These are phyloP conservation scores for Periconia sp. DNA, from an alignment of 2,329 filamentous ascomycete genomes.

Conservation along the genomic window DNA sequence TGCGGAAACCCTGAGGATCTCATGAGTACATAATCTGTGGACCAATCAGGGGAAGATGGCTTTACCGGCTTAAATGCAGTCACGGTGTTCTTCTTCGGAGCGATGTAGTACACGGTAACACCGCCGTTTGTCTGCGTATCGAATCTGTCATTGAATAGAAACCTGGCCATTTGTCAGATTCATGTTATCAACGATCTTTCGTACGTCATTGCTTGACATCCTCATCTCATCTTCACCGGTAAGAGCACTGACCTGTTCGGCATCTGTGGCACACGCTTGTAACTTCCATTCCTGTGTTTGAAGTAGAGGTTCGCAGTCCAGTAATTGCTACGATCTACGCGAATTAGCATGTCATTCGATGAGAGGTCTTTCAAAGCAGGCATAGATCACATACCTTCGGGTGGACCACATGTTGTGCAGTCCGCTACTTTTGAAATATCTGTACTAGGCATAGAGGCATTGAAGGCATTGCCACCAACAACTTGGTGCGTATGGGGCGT, in stretches of 20 bases:
- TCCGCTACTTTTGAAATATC: conserved; percentile 18
- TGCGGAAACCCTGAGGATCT: conserved; percentile 19
- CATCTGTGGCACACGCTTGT: conserved; percentile 31
- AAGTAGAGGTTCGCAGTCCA: conserved; percentile 28
- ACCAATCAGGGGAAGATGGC: neutral
- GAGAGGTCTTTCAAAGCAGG: too few species aligned
- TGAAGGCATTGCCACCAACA: conserved; percentile 25
- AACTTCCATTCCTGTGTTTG: conserved; percentile 21
- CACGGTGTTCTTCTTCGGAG: conserved; percentile 46
- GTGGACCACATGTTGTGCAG: conserved; percentile 19
- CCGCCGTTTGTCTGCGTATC: conserved; percentile 44
- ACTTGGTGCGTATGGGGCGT: conserved; percentile 16
- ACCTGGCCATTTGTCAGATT: neutral
- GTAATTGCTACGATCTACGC: too few species aligned
- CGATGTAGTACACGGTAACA: conserved; percentile 56
- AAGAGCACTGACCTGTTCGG: conserved; percentile 28
- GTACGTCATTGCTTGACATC: too few species aligned
- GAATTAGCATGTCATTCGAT: too few species aligned
- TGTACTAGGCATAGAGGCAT: conserved; percentile 15
- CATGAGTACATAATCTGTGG: neutral
- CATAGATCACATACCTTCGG: conserved; percentile 11
- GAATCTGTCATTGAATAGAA: conserved; percentile 39
- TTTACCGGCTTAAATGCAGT: conserved; percentile 49
- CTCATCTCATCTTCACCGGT: too few species aligned
- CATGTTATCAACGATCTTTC: too few species aligned